Evolutionary conservation across 2,329 filamentous ascomycete species (phyloP).

Genomic region (Colletotrichum sp.): DNA sequence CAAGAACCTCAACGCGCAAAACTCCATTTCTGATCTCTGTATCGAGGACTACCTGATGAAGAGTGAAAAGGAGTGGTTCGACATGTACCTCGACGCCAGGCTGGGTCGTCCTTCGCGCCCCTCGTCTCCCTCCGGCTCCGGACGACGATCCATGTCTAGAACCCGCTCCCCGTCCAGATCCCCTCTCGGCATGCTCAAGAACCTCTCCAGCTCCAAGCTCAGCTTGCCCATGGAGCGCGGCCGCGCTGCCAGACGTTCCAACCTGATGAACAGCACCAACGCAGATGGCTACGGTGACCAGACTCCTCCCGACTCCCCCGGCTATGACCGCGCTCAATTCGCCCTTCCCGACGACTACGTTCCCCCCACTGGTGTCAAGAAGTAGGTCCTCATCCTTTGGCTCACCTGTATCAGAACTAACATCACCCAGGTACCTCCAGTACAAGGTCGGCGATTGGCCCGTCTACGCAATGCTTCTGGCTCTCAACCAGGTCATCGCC

Average conservation of each 20-base stretch:
- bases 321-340: conserved; percentile 54
- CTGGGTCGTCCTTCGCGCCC: conserved; percentile 50
- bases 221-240: conserved; percentile 13
- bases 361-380: conserved; percentile 59
- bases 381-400: conserved; percentile 32
- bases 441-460: conserved; percentile 67
- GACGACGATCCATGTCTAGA: background rate
- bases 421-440: conserved; percentile 39
- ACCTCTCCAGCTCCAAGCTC: conserved; percentile 13
- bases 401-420: background rate
- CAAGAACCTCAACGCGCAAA: conserved; percentile 56
- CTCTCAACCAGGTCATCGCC: conserved; percentile 67
- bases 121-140: conserved; percentile 34
- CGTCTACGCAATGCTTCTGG: conserved; percentile 65
- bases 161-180: conserved; percentile 7
- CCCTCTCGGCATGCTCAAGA: conserved; percentile 14
- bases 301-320: conserved; percentile 27
- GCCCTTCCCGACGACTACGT: conserved; percentile 60
- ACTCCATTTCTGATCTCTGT: conserved; percentile 63
- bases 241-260: background rate
- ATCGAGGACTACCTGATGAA: conserved; percentile 70
- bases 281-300: background rate
- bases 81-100: conserved; percentile 61
- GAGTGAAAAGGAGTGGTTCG: conserved; percentile 72
- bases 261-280: conserved; percentile 11